Conservation (phyloP, 306 rosid genomes). For the barrel medic (Medicago truncatula) region DNA sequence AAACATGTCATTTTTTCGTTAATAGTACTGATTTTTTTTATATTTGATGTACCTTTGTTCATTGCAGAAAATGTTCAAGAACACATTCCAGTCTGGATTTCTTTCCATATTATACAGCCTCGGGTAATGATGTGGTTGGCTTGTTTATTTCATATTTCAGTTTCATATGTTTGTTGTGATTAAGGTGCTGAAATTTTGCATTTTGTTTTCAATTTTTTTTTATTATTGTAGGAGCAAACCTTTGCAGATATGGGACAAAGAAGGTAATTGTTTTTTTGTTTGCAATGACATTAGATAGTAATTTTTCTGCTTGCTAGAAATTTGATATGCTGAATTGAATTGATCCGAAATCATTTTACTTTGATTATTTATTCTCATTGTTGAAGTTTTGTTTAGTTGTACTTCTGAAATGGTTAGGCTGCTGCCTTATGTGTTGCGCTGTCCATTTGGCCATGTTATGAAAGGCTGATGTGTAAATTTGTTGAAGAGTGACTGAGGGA, state of each 20-base stretch:
- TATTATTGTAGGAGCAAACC: constrained; percentile 81
- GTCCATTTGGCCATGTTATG: constrained; percentile 1
- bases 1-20: background rate
- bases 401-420: background rate
- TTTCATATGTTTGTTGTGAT: constrained; percentile 13
- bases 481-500: background rate
- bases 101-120: constrained; percentile 93
- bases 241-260: constrained; percentile 98
- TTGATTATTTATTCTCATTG: background rate
- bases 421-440: background rate
- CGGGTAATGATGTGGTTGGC: constrained; percentile 64
- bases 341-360: background rate
- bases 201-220: constrained; percentile 4
- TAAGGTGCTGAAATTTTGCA: constrained; percentile 33
- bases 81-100: constrained; percentile 96
- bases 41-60: constrained; percentile 33
- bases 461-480: constrained; percentile 2
- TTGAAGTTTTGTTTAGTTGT: background rate
- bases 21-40: background rate
- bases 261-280: constrained; percentile 61
- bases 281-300: background rate
- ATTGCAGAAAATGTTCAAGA: constrained; percentile 79
- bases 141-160: constrained; percentile 1
- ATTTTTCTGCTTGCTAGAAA: constrained; percentile 20
- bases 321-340: background rate